Base-by-base conservation (phyloP, 1,284 basidiomycete species). In the Apiotrichum veenhuisii region DNA sequence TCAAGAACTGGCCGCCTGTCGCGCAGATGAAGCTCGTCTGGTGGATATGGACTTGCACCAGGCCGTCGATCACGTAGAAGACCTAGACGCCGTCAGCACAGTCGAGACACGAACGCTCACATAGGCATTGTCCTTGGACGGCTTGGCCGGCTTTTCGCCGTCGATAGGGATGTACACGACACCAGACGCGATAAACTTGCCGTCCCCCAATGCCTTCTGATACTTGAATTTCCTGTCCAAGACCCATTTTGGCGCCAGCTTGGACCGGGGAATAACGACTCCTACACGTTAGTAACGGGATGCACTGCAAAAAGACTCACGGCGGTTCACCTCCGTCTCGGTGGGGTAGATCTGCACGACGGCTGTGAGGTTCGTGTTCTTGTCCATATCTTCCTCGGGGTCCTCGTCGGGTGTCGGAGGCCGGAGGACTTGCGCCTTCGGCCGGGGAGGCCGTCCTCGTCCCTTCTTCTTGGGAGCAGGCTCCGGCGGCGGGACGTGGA, bases 171-270 rank as follows among this genome's bases (percentile, higher is more conserved):
- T 87, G 49, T 85, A 80, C 36, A 98, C 80, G 54, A 92, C 84
- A 0, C 96, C 96, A 18, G 91, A 87, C 0, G 94, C 94, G 66
- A 96, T 86, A 70, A 91, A 94, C 48, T 90, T 86, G 48, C 85
- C 87, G 63, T 97, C 92, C n/a, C 87, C 86, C 72, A 96, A 96
- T n/a, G 95, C 83, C 77, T 95, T 96, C 71, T 96, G 87, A 73
- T 93, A 98, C 27, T 79, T 80, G 83, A 94, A 98, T 23, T 83
- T 80, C 44, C 82, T 82, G 17, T 82, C 82, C 3, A 84, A 81
- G 18, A 82, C 77, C 52, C 79, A 80, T n/a, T 73, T 70, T 23
- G 84, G 84, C 1, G 82, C 69, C 22, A 89, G 79, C 80, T 85
- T 83, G 47, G 78, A 81, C n/a, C 83, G 78, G 1, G 62, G 54